Evolutionary conservation across 148 eudicot species (phyloP).

Genomic region (Limonium bicolor): DNA sequence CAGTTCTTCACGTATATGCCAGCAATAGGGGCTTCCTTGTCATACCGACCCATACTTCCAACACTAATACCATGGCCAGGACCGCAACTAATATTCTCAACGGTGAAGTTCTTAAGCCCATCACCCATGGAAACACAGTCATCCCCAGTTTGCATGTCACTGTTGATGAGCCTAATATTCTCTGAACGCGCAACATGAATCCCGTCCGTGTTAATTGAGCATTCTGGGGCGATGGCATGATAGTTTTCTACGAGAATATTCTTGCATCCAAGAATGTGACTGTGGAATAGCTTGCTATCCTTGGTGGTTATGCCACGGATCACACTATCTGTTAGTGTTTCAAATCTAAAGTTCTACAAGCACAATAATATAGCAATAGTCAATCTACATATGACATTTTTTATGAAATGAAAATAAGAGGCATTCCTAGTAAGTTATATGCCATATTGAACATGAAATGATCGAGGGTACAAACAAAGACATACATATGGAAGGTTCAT

Average conservation of each 20-base stretch:
- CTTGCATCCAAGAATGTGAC: constrained; percentile 18
- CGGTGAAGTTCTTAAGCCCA: constrained; percentile 16
- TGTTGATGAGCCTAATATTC: constrained; percentile 12
- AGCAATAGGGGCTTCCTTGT: constrained; percentile 17
- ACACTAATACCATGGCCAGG: constrained; percentile 64
- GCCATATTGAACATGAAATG: not conserved
- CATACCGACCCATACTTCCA: constrained; percentile 42
- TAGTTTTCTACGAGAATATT: constrained; percentile 17
- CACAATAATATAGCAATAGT: not conserved
- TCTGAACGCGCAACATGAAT: constrained; percentile 40
- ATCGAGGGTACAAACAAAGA: too few species aligned
- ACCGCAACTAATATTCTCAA: constrained; percentile 33
- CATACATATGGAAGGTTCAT: constrained; percentile 2
- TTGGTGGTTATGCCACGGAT: not conserved
- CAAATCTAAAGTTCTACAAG: constrained; percentile 4
- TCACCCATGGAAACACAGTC: constrained; percentile 58
- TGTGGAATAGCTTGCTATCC: constrained; percentile 20
- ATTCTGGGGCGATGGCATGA: constrained; percentile 19
- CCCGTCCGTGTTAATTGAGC: constrained; percentile 44
- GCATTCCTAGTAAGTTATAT: not conserved
- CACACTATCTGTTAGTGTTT: not conserved
- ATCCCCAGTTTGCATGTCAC: constrained; percentile 37
- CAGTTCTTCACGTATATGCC: constrained; percentile 28
- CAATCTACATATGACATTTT: not conserved
- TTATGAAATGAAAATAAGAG: too few species aligned